phyloP scores from a whole-genome alignment of 2,329 filamentous ascomycete genomes.

The Beauveria australis region DNA sequence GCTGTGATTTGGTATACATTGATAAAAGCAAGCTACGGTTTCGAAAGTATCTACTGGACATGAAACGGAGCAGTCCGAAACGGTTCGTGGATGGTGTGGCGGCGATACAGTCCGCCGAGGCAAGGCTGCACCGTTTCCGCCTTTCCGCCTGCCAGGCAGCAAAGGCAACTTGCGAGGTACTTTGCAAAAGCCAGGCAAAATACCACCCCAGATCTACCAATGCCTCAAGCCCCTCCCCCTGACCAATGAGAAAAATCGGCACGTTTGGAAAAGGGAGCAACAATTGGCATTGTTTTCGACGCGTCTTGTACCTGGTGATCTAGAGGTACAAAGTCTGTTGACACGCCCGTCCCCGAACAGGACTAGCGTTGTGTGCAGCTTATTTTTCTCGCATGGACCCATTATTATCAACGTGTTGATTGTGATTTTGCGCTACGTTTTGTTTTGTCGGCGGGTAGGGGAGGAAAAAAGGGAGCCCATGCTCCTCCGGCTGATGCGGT shows the following conservation, averaged over 20 bases:
- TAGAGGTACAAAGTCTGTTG: neutral
- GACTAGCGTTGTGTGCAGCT: neutral
- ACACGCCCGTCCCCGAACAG: constrained; percentile 5
- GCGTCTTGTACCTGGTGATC: constrained; percentile 4
- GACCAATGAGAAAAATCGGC: constrained; percentile 4
- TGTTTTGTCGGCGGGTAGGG: neutral
- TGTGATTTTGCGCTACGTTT: neutral
- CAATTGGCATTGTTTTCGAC: neutral
- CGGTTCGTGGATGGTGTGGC: no score
- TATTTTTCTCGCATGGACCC: neutral
- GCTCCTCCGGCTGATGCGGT: constrained; percentile 20
- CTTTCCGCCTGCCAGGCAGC: neutral
- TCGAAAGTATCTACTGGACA: no score
- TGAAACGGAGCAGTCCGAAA: no score
- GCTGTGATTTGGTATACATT: neutral
- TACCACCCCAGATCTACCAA: neutral
- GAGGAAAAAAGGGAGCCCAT: neutral
- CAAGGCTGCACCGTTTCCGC: neutral
- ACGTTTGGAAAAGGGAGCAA: neutral
- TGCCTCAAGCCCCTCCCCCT: neutral
- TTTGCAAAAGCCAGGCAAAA: neutral
- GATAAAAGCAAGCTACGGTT: neutral
- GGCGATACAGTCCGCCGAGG: neutral
- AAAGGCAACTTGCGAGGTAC: neutral
- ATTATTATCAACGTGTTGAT: neutral